phyloP scores from a whole-genome alignment of 768 basidiomycete species.

The Termitomyces sp. region DNA sequence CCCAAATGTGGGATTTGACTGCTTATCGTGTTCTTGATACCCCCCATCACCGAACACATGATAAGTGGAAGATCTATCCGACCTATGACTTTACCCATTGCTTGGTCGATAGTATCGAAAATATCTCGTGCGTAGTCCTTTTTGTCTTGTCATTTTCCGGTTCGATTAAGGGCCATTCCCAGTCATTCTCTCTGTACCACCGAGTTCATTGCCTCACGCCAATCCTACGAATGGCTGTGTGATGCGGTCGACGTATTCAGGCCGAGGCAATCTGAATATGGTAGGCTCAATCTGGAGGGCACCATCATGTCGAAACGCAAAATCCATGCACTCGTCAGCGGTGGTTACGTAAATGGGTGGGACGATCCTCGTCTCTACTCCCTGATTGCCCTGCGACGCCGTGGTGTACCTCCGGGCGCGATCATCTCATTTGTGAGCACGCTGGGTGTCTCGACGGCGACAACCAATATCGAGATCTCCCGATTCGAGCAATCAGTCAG shows the following conservation, averaged over 20 bases:
- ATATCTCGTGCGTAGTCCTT: conserved; percentile 80
- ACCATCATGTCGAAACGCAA: conserved; percentile 98
- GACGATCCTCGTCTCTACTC: conserved; percentile 98
- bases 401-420: conserved; percentile 96
- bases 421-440: conserved; percentile 90
- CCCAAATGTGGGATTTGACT: conserved; percentile 99
- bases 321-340: conserved; percentile 82
- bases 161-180: not conserved
- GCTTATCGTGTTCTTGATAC: conserved; percentile 92
- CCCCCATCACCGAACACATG: conserved; percentile 89
- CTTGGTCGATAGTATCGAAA: conserved; percentile 96
- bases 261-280: conserved; percentile 95
- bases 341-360: conserved; percentile 86
- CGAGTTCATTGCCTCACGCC: conserved; percentile 93
- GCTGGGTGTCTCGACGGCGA: conserved; percentile 88
- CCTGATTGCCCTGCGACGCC: conserved; percentile 89
- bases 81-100: conserved; percentile 99
- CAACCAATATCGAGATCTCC: conserved; percentile 78
- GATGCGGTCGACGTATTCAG: conserved; percentile 98
- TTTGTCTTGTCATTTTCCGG: not conserved
- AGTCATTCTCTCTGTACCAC: conserved; percentile 97
- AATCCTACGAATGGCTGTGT: conserved; percentile 99
- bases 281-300: conserved; percentile 88
- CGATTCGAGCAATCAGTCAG: conserved; percentile 91
- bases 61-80: conserved; percentile 96